Percentiles rank a stretch among this genome's conserved stretches.
Evolutionary conservation across 345 rosid genomes (phyloP).

Genomic region (Eucalyptus viminalis): DNA sequence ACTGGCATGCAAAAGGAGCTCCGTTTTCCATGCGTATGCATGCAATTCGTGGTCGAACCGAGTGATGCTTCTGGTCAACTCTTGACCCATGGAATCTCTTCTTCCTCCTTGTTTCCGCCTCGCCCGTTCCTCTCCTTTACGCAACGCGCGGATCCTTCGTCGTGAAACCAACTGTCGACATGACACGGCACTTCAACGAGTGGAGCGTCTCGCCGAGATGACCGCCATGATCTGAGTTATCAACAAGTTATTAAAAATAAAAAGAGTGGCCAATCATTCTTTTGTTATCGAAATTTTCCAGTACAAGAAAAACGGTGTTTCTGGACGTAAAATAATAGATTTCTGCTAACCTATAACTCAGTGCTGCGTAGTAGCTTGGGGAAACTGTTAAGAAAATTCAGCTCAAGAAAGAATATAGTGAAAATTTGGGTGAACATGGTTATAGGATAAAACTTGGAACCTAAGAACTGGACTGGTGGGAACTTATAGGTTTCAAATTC

Average conservation of each 20-base stretch:
- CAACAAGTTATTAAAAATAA: neutral
- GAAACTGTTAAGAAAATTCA: neutral
- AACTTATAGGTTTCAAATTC: too few relatives aligned
- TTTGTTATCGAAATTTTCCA: neutral
- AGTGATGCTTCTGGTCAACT: neutral
- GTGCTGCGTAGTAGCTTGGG: neutral
- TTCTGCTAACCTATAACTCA: neutral
- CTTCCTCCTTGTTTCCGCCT: neutral
- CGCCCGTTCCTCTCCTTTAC: neutral
- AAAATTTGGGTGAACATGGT: neutral
- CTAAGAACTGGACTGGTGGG: fast-evolving
- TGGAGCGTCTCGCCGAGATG: neutral
- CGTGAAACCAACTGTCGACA: neutral
- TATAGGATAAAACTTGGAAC: too few relatives aligned
- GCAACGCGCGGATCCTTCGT: neutral
- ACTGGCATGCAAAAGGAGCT: neutral
- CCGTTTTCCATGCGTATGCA: neutral
- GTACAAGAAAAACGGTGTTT: neutral
- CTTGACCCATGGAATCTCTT: neutral
- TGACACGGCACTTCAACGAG: neutral
- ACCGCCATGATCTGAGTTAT: neutral
- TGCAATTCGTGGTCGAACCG: neutral
- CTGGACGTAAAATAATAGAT: neutral
- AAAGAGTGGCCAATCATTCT: neutral
- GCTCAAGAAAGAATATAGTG: neutral